Conservation (phyloP, 2,329 filamentous ascomycete species). For the Ascochyta koolunga region DNA sequence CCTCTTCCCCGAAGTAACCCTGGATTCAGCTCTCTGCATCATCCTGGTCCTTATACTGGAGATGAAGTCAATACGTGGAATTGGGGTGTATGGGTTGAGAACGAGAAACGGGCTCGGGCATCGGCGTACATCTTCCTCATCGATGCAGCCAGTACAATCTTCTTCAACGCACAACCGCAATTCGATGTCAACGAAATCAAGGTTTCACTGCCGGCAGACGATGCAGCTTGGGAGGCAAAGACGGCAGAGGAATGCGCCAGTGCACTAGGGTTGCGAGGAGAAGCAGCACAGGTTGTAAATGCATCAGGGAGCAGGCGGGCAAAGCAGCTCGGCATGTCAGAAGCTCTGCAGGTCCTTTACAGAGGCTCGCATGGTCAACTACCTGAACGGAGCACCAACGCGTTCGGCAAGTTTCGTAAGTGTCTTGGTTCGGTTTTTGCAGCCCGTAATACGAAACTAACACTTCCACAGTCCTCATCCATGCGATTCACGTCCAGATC, state of each 20-base stretch:
- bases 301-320: conserved; percentile 66
- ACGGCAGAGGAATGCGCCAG: conserved; percentile 65
- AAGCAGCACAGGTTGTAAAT: conserved; percentile 63
- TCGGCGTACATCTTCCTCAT: conserved; percentile 70
- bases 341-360: conserved; percentile 66
- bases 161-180: conserved; percentile 70
- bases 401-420: conserved; percentile 70
- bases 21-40: conserved; percentile 66
- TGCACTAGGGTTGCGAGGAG: conserved; percentile 68
- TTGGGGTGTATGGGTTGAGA: conserved; percentile 72
- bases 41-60: conserved; percentile 52
- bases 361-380: conserved; percentile 64
- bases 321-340: conserved; percentile 69
- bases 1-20: conserved; percentile 57
- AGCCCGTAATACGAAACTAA: conserved; percentile 11
- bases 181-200: conserved; percentile 69
- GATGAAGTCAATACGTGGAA: conserved; percentile 63
- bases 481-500: conserved; percentile 70
- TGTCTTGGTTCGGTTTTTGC: not conserved
- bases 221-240: conserved; percentile 74
- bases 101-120: conserved; percentile 70
- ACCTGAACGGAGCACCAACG: conserved; percentile 69
- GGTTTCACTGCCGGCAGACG: conserved; percentile 73
- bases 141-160: conserved; percentile 70
- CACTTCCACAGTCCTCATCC: conserved; percentile 63